Conservation (phyloP, 495 filamentous ascomycete genomes). For the Penicillium atrosanguineum region DNA sequence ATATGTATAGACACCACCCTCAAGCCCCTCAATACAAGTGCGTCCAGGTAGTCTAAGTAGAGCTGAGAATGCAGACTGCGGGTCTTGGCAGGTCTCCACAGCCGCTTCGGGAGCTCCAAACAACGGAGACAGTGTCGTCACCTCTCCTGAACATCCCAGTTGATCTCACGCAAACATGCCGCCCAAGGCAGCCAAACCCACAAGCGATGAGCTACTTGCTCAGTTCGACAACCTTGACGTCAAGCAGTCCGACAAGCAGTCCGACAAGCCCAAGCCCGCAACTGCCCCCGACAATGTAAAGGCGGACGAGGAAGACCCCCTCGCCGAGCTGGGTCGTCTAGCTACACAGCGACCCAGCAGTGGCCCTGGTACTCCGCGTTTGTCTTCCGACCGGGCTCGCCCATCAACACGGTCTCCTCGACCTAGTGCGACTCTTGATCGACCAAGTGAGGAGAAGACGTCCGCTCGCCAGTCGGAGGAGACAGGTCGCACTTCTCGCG, state of each 20-base stretch:
- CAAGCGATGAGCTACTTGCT: conserved; percentile 78
- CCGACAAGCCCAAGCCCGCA: conserved; percentile 38
- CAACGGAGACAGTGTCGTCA: conserved; percentile 27
- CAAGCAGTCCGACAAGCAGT: conserved; percentile 35
- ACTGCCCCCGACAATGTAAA: conserved; percentile 38
- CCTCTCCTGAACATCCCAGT: conserved; percentile 27
- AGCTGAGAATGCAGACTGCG: conserved; percentile 1
- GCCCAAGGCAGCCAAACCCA: conserved; percentile 54
- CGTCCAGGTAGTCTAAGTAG: not conserved
- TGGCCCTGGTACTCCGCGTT: conserved; percentile 79
- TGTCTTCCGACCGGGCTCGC: conserved; percentile 55
- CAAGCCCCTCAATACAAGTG: not conserved
- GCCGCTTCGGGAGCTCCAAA: conserved; percentile 23
- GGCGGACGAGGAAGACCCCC: conserved; percentile 59
- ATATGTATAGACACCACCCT: not conserved
- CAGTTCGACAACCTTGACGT: conserved; percentile 73
- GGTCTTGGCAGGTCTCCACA: conserved; percentile 33
- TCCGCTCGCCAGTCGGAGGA: conserved; percentile 69
- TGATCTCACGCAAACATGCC: conserved; percentile 26
- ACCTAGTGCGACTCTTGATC: conserved; percentile 54
- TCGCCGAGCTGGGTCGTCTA: conserved; percentile 83
- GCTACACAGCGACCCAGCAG: conserved; percentile 63
- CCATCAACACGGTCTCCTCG: conserved; percentile 55
- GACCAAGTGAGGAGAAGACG: conserved; percentile 61
- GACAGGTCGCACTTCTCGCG: conserved; percentile 63